Conservation (phyloP, 768 basidiomycete genomes). For the Mycena latifolia region DNA sequence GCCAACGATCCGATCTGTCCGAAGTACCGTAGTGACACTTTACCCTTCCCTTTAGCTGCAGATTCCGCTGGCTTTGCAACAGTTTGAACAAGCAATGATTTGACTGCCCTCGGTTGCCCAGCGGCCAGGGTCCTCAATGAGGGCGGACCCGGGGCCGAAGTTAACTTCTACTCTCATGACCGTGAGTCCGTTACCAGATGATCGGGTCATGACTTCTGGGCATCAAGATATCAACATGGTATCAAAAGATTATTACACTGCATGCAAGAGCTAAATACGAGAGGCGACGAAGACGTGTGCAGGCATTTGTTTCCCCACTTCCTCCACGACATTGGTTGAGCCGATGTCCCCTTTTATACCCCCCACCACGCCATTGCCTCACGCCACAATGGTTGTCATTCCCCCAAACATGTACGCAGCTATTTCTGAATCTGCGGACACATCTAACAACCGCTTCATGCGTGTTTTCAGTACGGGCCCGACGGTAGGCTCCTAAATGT, state of each 20-base stretch:
- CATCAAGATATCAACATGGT: slow-evolving; percentile 17
- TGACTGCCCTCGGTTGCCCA: too few species aligned
- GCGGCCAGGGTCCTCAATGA: too few species aligned
- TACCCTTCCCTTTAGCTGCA: too few species aligned
- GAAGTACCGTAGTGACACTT: too few species aligned
- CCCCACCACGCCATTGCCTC: slow-evolving; percentile 17
- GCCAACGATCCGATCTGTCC: too few species aligned
- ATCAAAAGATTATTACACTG: slow-evolving; percentile 14
- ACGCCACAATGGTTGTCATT: slow-evolving; percentile 21
- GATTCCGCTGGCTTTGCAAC: too few species aligned
- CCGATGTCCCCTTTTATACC: slow-evolving; percentile 16
- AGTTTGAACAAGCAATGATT: too few species aligned
- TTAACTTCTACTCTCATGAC: too few species aligned
- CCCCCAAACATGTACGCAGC: slow-evolving; percentile 14
- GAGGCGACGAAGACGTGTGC: slow-evolving; percentile 19
- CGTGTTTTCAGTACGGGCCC: slow-evolving; percentile 26
- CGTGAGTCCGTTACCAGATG: too few species aligned
- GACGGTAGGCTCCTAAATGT: slow-evolving; percentile 12
- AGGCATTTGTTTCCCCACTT: slow-evolving; percentile 13
- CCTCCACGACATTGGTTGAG: slow-evolving; percentile 22
- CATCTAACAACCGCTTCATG: slow-evolving; percentile 12
- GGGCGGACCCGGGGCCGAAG: too few species aligned
- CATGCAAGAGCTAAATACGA: slow-evolving; percentile 22
- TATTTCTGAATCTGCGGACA: slow-evolving; percentile 9
- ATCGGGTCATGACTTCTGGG: too few species aligned